Evolutionary conservation across 345 rosid species (phyloP).

Genomic region (Populus pruinosa): DNA sequence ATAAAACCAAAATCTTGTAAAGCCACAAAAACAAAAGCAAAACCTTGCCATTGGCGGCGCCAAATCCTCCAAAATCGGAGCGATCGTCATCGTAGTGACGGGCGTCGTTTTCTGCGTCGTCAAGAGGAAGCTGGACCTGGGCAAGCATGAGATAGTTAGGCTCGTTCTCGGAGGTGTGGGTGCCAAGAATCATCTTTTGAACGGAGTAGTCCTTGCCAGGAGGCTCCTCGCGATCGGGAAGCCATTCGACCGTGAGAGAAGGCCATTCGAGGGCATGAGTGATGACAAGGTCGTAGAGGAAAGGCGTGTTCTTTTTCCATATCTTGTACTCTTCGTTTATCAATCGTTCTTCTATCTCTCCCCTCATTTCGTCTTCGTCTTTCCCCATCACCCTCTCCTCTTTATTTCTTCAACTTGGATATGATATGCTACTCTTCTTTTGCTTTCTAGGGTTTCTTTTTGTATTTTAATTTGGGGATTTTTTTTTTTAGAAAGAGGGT

Average conservation of each 20-base stretch:
- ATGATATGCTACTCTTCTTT: neutral
- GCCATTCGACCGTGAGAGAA: slow-evolving; percentile 94
- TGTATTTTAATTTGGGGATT: neutral
- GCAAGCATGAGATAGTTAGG: slow-evolving; percentile 95
- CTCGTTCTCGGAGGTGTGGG: slow-evolving; percentile 97
- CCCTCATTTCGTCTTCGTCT: slow-evolving; percentile 96
- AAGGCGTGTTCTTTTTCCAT: slow-evolving; percentile 99
- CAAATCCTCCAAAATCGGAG: slow-evolving; percentile 74
- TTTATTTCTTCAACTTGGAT: neutral
- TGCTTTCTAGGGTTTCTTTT: neutral
- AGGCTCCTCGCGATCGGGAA: slow-evolving; percentile 95
- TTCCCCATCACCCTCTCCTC: slow-evolving; percentile 55
- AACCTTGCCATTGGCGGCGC: slow-evolving; percentile 90
- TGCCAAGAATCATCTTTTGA: slow-evolving; percentile 96
- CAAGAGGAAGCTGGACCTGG: slow-evolving; percentile 93
- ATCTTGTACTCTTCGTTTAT: slow-evolving; percentile 97
- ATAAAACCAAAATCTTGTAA: neutral
- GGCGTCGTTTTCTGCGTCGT: slow-evolving; percentile 84
- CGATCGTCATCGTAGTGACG: slow-evolving; percentile 94
- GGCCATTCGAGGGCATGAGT: slow-evolving; percentile 99
- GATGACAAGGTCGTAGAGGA: slow-evolving; percentile 90
- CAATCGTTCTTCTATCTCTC: slow-evolving; percentile 87
- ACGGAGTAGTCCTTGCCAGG: slow-evolving; percentile 88
- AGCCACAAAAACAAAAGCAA: neutral
- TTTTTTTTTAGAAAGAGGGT: neutral